These are phyloP conservation scores for Irpex lacteus DNA, from an alignment of 1,284 basidiomycete genomes.

Conservation along the genomic window DNA sequence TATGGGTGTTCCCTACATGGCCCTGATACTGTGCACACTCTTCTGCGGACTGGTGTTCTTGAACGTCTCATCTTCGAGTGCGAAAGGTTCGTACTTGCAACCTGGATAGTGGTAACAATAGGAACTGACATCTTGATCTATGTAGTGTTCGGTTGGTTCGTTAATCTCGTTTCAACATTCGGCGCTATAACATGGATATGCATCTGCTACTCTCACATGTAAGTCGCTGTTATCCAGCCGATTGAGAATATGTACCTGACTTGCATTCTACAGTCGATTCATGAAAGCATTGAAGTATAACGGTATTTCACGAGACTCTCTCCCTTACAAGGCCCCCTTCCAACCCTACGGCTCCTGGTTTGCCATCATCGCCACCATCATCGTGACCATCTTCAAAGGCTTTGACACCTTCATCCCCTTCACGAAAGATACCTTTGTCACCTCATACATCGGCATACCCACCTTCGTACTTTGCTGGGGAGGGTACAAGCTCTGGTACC, in stretches of 20 bases:
- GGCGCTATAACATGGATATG: conserved; percentile 76
- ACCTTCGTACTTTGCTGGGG: conserved; percentile 55
- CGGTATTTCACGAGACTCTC: conserved; percentile 56
- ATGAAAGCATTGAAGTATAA: conserved; percentile 69
- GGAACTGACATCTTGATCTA: conserved; percentile 13
- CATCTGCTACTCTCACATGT: conserved; percentile 70
- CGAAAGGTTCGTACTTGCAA: conserved; percentile 38
- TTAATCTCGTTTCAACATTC: conserved; percentile 57
- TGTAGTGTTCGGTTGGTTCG: conserved; percentile 69
- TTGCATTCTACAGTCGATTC: conserved; percentile 43
- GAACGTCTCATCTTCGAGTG: conserved; percentile 51
- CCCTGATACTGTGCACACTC: conserved; percentile 49
- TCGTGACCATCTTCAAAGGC: conserved; percentile 68
- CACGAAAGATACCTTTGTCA: conserved; percentile 61
- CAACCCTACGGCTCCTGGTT: conserved; percentile 65
- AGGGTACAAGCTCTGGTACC: conserved; percentile 56
- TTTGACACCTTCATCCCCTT: conserved; percentile 47
- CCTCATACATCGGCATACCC: conserved; percentile 54
- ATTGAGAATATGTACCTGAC: conserved; percentile 4
- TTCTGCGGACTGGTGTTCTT: conserved; percentile 64
- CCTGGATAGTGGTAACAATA: neutral
- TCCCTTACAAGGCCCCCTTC: conserved; percentile 71
- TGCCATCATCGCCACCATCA: conserved; percentile 52
- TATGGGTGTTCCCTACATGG: conserved; percentile 33
- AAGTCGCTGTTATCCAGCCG: conserved; percentile 17